Evolutionary conservation across 345 rosid genomes (phyloP), one percentile per base, ranked within the genome.

Genomic region (Populus pruinosa): DNA sequence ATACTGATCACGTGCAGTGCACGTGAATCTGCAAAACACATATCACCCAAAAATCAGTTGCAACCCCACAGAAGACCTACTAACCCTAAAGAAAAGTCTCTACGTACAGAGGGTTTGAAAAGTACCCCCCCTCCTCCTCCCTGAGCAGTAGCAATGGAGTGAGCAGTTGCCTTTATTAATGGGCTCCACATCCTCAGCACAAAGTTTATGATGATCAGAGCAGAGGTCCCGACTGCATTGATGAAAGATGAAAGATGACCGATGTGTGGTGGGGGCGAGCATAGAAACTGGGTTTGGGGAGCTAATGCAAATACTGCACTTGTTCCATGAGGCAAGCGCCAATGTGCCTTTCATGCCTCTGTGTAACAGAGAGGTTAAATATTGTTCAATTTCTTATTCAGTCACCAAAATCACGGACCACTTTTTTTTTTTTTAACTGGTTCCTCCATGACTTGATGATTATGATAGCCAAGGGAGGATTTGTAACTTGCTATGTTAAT

Each of bases 81-180:
- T 10, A 31, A 74, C 77, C 78, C 78, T 2, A 75, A 63, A 62
- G 59, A 44, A 56, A 41, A 59, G 20, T 18, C 68, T 67, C 76
- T 75, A 63, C 86, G 81, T 67, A 72, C 76, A 35, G 5, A 25
- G 39, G 56, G 14, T 69, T 74, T 49, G 83, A 80, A 81, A 76
- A 77, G 79, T 66, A 70, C 65, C 4, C 47, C 47, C 12, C 16
- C 20, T 23, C 16, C 18, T 23, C 6, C 67, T 70, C 44, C 29
- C 23, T 41, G 39, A 56, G 47, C 72, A 63, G 74, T 13, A 8
- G 65, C 63, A 18, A 31, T 5, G 8, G 50, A 64, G 71, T 49
- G 2, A 72, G 69, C 50, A 74, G 80, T 77, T 71, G 82, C 80
- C 75, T 73, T 85, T 59, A 71, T 29, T 41, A 3, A 18, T 1